Percentiles rank a stretch among this genome's conserved stretches.
Evolutionary conservation across 306 rosid genomes (phyloP).

Genomic region (Alnus rubra): DNA sequence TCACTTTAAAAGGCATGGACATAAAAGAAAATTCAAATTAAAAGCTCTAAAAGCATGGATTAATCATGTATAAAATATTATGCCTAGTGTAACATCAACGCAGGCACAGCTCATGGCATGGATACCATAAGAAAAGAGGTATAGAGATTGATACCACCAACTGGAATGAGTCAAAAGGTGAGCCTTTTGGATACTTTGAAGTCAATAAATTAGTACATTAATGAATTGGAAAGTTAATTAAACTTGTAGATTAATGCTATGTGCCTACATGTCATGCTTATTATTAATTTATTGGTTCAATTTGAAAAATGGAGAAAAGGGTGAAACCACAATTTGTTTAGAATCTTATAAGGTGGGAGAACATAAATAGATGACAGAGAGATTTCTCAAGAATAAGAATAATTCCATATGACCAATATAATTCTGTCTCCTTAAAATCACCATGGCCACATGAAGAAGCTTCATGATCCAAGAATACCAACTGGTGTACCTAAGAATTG

Average conservation of each 20-base stretch:
- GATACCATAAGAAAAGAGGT: background rate
- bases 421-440: slow-evolving; percentile 6
- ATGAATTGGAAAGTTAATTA: background rate
- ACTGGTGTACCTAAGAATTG: no score
- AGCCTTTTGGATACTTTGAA: background rate
- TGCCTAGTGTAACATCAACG: background rate
- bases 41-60: background rate
- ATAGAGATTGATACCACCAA: background rate
- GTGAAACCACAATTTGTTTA: background rate
- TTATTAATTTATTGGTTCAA: no score
- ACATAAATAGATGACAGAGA: background rate
- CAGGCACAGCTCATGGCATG: background rate
- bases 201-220: background rate
- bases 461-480: background rate
- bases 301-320: no score
- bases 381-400: background rate
- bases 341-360: background rate
- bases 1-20: no score
- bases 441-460: background rate
- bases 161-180: slow-evolving; percentile 15
- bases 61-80: background rate
- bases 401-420: background rate
- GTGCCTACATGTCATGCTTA: no score
- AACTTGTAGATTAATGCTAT: no score
- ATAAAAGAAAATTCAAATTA: no score